phyloP scores from a whole-genome alignment of 306 rosid genomes.

The Cajanus cajan region DNA sequence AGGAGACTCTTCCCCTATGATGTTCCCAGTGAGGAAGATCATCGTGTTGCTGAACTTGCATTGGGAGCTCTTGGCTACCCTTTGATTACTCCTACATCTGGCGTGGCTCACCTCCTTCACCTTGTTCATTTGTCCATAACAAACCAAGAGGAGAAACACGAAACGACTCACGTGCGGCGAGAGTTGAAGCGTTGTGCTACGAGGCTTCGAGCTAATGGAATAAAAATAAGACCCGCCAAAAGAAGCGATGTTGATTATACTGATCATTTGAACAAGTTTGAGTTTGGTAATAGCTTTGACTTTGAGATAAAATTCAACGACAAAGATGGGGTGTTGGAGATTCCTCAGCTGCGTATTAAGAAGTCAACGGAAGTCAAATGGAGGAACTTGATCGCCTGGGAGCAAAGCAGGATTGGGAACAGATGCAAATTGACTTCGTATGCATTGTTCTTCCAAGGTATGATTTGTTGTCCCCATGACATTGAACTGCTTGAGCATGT shows the following conservation, averaged over 20 bases:
- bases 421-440: not conserved
- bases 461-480: not conserved
- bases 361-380: not conserved
- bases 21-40: not conserved
- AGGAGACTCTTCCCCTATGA: not conserved
- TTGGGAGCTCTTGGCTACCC: not conserved
- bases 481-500: not conserved
- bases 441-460: conserved; percentile 12
- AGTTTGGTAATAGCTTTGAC: not conserved
- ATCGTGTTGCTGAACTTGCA: not conserved
- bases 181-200: not conserved
- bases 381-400: conserved; percentile 30
- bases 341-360: not conserved
- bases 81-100: not conserved
- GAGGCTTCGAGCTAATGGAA: not conserved
- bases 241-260: no score
- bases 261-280: no score
- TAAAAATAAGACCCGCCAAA: not conserved
- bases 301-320: not conserved
- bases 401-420: not conserved
- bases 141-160: not conserved
- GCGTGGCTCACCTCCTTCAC: conserved; percentile 18
- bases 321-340: not conserved
- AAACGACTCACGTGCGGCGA: not conserved
- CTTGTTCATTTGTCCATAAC: not conserved